Percentiles rank a stretch among this genome's conserved stretches.
phyloP scores from a whole-genome alignment of 2,329 filamentous ascomycete genomes.

The Xylaria sp. region DNA sequence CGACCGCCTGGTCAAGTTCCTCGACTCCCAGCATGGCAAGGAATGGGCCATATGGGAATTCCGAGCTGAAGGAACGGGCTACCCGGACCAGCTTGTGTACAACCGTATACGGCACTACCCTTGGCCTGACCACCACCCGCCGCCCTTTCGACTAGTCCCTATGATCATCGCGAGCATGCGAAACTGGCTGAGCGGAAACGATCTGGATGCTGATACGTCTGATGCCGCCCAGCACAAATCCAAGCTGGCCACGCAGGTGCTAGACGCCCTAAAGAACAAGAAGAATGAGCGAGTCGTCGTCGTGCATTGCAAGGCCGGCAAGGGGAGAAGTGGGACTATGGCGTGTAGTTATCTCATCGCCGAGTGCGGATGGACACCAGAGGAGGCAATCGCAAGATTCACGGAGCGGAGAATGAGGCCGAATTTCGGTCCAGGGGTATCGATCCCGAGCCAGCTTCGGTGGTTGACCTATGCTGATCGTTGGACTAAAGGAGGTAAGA shows the following conservation, averaged over 20 bases:
- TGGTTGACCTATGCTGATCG: constrained; percentile 90
- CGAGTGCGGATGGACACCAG: constrained; percentile 73
- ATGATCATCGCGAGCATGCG: constrained; percentile 92
- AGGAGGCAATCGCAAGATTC: constrained; percentile 65
- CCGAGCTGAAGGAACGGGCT: constrained; percentile 93
- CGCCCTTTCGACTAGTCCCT: constrained; percentile 88
- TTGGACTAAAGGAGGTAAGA: constrained; percentile 79
- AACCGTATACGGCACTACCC: constrained; percentile 88
- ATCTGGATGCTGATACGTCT: constrained; percentile 50
- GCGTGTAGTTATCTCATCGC: constrained; percentile 90
- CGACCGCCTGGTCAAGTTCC: constrained; percentile 84
- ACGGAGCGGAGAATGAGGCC: constrained; percentile 90
- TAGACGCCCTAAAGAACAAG: constrained; percentile 49
- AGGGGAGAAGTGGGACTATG: constrained; percentile 89
- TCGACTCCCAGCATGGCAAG: constrained; percentile 83
- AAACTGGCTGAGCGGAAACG: constrained; percentile 77
- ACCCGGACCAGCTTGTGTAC: constrained; percentile 90
- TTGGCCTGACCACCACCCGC: constrained; percentile 97
- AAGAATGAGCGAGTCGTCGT: constrained; percentile 75
- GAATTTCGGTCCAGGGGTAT: constrained; percentile 87
- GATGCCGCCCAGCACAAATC: constrained; percentile 33
- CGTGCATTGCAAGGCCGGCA: constrained; percentile 97
- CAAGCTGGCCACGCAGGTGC: constrained; percentile 40
- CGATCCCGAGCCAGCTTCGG: constrained; percentile 89
- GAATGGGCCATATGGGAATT: constrained; percentile 99